These are phyloP conservation scores for Magnolia officinalis DNA, from an alignment of 164 flowering plant genomes.

Conservation along the genomic window DNA sequence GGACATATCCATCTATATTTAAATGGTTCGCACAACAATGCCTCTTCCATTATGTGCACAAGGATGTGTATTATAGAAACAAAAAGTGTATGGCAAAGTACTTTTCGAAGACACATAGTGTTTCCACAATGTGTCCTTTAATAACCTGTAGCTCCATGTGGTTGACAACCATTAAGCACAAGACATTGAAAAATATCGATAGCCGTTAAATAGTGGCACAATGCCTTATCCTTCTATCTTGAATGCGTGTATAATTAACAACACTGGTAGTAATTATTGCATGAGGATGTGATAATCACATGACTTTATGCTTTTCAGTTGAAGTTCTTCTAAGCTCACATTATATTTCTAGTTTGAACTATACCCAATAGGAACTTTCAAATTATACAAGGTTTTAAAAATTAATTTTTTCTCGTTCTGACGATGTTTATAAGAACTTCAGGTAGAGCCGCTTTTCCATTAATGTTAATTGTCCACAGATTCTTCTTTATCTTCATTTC, in stretches of 20 bases:
- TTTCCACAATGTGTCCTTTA: neutral
- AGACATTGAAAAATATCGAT: neutral
- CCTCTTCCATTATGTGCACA: no score
- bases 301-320: neutral
- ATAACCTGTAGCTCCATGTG: neutral
- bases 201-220: neutral
- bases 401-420: neutral
- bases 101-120: neutral
- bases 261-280: neutral
- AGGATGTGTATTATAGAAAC: no score
- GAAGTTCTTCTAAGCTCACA: neutral
- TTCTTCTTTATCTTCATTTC: neutral
- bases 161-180: neutral
- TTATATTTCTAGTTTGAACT: neutral
- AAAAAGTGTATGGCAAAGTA: neutral
- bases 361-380: neutral
- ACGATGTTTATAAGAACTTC: neutral
- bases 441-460: neutral
- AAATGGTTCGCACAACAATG: no score
- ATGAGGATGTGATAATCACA: constrained; percentile 2
- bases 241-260: neutral
- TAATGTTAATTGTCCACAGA: neutral
- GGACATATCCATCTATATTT: no score
- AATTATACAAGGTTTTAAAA: neutral
- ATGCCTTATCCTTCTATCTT: neutral